Evolutionary conservation across 371 early-diverging fungal species (phyloP).

Genomic region (Mucor racemosus): DNA sequence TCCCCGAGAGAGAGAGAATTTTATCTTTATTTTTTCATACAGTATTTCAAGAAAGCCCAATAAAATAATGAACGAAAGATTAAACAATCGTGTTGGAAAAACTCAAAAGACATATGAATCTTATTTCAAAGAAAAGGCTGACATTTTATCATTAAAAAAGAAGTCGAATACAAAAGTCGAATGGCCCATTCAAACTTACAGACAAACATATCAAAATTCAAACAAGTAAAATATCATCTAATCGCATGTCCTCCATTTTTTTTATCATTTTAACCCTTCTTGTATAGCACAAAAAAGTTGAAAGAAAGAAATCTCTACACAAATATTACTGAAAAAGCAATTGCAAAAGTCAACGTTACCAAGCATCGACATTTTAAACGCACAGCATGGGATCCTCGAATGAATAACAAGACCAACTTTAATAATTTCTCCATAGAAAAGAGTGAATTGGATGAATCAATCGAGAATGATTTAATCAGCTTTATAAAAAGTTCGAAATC

Average conservation of each 20-base stretch:
- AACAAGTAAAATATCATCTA: not conserved
- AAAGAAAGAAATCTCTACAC: not conserved
- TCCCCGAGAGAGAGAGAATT: not conserved
- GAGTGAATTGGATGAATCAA: not conserved
- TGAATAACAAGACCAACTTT: not conserved
- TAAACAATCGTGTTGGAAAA: not conserved
- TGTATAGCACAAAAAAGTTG: too few species aligned
- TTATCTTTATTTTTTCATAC: not conserved
- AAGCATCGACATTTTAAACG: not conserved
- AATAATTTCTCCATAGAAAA: not conserved
- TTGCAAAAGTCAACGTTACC: not conserved
- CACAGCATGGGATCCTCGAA: not conserved
- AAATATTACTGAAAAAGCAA: not conserved
- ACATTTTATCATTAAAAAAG: not conserved
- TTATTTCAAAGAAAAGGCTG: not conserved
- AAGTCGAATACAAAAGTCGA: not conserved
- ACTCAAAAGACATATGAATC: not conserved
- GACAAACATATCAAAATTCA: not conserved
- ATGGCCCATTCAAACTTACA: not conserved
- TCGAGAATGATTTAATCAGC: not conserved
- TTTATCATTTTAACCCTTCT: too few species aligned
- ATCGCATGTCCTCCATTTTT: too few species aligned
- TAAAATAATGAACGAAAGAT: not conserved
- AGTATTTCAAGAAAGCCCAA: not conserved
- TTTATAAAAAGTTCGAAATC: not conserved